Conservation (phyloP, 139 green algal genomes). For the Zygnema cylindricum region DNA sequence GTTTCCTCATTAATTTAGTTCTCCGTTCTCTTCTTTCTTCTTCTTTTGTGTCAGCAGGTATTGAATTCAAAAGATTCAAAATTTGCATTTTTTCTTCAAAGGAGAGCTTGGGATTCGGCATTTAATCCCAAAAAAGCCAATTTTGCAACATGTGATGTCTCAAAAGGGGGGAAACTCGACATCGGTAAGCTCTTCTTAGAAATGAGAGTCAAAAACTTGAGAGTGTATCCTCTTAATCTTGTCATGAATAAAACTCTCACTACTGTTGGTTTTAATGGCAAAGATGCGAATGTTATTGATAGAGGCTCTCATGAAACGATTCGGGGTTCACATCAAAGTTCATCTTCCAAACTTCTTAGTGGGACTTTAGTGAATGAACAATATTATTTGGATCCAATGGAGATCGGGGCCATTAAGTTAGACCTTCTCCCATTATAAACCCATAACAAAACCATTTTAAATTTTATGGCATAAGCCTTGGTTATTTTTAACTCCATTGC, state of each 20-base stretch:
- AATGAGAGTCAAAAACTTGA: not conserved
- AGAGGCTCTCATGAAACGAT: too few species aligned
- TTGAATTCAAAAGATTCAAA: not conserved
- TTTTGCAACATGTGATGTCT: not conserved
- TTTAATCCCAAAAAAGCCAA: not conserved
- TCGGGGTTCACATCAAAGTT: too few species aligned
- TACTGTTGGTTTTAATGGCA: not conserved
- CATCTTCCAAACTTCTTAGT: too few species aligned
- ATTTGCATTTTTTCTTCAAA: not conserved
- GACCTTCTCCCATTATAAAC: not conserved
- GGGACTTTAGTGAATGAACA: not conserved
- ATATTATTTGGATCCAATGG: not conserved
- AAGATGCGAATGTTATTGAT: too few species aligned
- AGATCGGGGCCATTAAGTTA: not conserved
- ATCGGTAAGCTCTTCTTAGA: not conserved
- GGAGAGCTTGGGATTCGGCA: not conserved
- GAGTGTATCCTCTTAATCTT: not conserved
- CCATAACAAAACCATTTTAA: not conserved
- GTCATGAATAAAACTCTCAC: not conserved
- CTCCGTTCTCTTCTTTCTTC: too few species aligned
- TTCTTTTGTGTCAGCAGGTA: too few species aligned
- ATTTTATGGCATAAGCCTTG: too few species aligned
- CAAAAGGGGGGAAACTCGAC: not conserved
- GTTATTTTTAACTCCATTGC: too few species aligned
- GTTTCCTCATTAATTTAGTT: too few species aligned